A percentile compares a stretch with the other conserved stretches of the same genome.
Evolutionary conservation across 1,139 yeast species (phyloP).

Genomic region (Magnusiomyces ingens): DNA sequence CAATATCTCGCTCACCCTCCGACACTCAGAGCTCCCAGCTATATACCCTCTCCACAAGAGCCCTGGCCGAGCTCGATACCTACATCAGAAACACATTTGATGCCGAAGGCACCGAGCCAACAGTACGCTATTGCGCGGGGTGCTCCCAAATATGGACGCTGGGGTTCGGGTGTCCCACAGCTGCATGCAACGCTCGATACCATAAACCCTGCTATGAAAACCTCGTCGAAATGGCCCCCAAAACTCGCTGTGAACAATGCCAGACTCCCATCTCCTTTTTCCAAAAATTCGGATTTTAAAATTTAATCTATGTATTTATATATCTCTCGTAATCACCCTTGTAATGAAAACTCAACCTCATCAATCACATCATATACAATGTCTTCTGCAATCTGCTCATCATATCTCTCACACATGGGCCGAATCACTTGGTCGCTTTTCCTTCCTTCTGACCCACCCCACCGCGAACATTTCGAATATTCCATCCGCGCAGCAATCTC

Average conservation of each 20-base stretch:
- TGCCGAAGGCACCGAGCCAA: background rate
- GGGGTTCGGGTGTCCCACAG: background rate
- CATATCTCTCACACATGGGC: constrained; percentile 56
- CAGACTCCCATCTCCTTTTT: too few species aligned
- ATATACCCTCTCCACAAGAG: background rate
- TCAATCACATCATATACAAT: constrained; percentile 77
- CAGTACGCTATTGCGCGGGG: background rate
- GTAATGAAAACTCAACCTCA: constrained; percentile 66
- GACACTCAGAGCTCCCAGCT: too few species aligned
- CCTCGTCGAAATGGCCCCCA: too few species aligned
- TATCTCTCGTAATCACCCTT: constrained; percentile 32
- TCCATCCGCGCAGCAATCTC: constrained; percentile 21
- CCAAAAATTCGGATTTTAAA: too few species aligned
- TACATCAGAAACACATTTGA: background rate
- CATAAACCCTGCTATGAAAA: too few species aligned
- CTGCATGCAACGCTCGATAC: background rate
- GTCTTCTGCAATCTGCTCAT: constrained; percentile 72
- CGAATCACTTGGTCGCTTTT: constrained; percentile 30
- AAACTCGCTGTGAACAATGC: too few species aligned
- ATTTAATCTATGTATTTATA: too few species aligned
- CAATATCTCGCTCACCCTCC: background rate
- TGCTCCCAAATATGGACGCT: background rate
- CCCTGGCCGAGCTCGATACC: background rate
- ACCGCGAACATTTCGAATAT: constrained; percentile 46
- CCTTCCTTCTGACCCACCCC: constrained; percentile 37